Conservation (phyloP, 345 rosid species). For the Gossypium australe region DNA sequence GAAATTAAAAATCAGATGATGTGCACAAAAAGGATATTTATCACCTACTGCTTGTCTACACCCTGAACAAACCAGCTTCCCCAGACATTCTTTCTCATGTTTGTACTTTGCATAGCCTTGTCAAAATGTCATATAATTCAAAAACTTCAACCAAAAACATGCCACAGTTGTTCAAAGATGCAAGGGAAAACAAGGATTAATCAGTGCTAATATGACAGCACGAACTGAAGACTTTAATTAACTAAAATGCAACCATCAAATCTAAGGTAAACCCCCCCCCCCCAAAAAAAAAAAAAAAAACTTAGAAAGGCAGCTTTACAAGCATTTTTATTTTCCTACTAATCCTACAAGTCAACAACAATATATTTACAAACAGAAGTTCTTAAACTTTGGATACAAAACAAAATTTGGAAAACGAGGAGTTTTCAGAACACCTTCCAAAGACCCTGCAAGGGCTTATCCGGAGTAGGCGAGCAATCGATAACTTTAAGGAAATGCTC, state of each 20-base stretch:
- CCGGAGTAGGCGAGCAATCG: slow-evolving; percentile 56
- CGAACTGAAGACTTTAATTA: background rate
- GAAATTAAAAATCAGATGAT: too few species aligned
- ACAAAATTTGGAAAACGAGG: slow-evolving; percentile 1
- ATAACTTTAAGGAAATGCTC: slow-evolving; percentile 75
- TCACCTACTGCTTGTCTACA: background rate
- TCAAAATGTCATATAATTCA: background rate
- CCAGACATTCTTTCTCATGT: background rate
- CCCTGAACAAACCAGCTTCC: background rate
- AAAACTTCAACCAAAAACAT: background rate
- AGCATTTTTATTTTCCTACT: background rate
- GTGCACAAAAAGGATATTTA: background rate
- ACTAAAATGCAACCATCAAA: background rate
- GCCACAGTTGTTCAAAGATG: background rate
- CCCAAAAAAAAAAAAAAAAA: background rate
- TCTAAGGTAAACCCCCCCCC: background rate
- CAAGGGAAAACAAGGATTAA: background rate
- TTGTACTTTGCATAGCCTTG: background rate
- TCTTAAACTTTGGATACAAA: slow-evolving; percentile 6
- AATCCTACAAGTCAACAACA: background rate
- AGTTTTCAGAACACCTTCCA: slow-evolving; percentile 64
- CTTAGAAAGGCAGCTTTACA: slow-evolving; percentile 2
- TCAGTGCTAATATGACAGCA: background rate
- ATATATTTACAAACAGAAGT: background rate
- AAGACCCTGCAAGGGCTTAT: slow-evolving; percentile 78